Evolutionary conservation across 441 rosid species (phyloP), one percentile per base, ranked within the genome.

Genomic region (Croton laevigatus): DNA sequence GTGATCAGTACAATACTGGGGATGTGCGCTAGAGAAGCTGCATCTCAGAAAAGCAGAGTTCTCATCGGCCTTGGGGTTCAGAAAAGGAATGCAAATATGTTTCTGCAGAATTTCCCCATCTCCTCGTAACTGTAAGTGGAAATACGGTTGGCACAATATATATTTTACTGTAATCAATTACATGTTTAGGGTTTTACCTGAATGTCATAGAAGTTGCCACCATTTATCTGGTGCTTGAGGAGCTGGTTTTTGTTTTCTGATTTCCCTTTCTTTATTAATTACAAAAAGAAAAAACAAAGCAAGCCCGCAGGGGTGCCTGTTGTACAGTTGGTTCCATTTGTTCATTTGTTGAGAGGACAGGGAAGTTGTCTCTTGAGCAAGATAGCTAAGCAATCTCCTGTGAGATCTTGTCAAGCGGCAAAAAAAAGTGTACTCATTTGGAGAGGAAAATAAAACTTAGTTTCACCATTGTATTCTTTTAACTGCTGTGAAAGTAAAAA

Each of bases 311-410:
- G 54, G 82, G 76, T 73, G 59, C 62, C 62, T 58, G 60, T 61
- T 86, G 88, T 84, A 88, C 81, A 84, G 86, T 71, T 77, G 57
- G 77, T 64, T 65, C 51, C 68, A 86, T 85, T 86, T 82, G 78
- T 85, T 86, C 77, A 88, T 86, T 88, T 81, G 79, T 84, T 84
- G 66, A 62, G 59, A 78, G n/a, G n/a, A 72, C 66, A 62, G 73
- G 76, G 72, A 76, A 68, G 66, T 78, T 55, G 70, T 65, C 68
- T 62, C 59, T 27, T 27, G 85, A 74, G 75, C 53, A 71, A 38
- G 65, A 66, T 60, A 73, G 74, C 32, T 27, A 66, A 69, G 70
- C 57, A 73, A 69, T 20, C 54, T 71, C 66, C 75, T 53, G 17
- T 37, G 45, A 63, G 69, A 32, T 65, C 48, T 59, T 66, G 53